Percentiles rank a stretch among this genome's conserved stretches.
phyloP scores from a whole-genome alignment of 2,329 filamentous ascomycete genomes.

The Venturia nashicola region DNA sequence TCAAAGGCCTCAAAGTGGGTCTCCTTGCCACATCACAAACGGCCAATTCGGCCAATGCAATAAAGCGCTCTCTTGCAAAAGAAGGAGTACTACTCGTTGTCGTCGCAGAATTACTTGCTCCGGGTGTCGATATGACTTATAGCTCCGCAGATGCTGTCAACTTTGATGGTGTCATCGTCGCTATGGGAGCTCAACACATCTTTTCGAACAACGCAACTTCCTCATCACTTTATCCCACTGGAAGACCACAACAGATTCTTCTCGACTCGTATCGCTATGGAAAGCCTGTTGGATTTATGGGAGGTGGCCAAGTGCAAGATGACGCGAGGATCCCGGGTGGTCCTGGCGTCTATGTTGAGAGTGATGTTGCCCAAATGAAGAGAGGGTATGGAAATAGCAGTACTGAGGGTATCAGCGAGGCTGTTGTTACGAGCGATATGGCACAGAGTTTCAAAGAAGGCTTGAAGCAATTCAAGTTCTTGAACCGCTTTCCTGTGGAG shows the following conservation, averaged over 20 bases:
- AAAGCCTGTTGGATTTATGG: slow-evolving; percentile 54
- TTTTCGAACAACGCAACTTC: slow-evolving; percentile 32
- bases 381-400: slow-evolving; percentile 12
- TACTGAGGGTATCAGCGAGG: background rate
- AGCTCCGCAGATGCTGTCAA: slow-evolving; percentile 48
- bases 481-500: slow-evolving; percentile 39
- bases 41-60: slow-evolving; percentile 37
- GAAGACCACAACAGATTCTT: slow-evolving; percentile 52
- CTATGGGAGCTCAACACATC: slow-evolving; percentile 38
- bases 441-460: slow-evolving; percentile 41
- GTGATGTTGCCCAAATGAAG: slow-evolving; percentile 13
- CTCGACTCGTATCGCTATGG: slow-evolving; percentile 53
- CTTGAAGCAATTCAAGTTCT: slow-evolving; percentile 52
- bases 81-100: slow-evolving; percentile 45
- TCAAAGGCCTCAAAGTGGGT: slow-evolving; percentile 52
- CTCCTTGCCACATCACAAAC: slow-evolving; percentile 44
- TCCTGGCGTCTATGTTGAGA: slow-evolving; percentile 18
- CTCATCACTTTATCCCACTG: slow-evolving; percentile 49
- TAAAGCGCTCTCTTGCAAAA: slow-evolving; percentile 38
- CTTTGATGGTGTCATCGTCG: slow-evolving; percentile 53
- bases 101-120: slow-evolving; percentile 45
- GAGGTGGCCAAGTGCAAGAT: slow-evolving; percentile 22
- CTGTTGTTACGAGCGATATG: slow-evolving; percentile 23
- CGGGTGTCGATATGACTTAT: slow-evolving; percentile 52
- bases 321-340: slow-evolving; percentile 34